Base-by-base conservation (phyloP, 1,284 basidiomycete genomes). In the Termitomyces sp. region DNA sequence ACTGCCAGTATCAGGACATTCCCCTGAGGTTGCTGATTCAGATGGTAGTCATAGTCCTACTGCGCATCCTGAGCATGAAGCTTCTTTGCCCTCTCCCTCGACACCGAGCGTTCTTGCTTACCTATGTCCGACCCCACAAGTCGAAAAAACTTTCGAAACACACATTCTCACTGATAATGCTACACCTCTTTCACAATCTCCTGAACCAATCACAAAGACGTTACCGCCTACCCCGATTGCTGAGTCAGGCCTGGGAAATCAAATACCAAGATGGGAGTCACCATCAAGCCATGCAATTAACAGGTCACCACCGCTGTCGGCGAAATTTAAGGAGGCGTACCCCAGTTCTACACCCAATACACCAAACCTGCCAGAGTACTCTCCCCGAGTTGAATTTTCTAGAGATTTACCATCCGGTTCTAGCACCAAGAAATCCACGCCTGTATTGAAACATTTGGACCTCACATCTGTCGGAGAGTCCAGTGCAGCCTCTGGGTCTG, bases 301-400 rank as follows among this genome's bases (percentile, higher is more conserved):
- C 9, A 46, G 21, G 1, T 16, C 21, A 16, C n/a, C 31, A 33
- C 19, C 19, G 9, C 6, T 33, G 11, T n/a, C 33, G 11, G 31
- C 45, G 1, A 35, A 46, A 42, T 16, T 11, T 1, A 16, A 11
- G n/a, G 8, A 28, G 9, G 21, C 10, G n/a, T 26, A 16, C 21
- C 6, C 19, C 10, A 26, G 33, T 16, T 31, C 45, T 16, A 1
- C 30, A 28, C 19, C n/a, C 18, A 41, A 19, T 37, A 34, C 37
- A 14, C 19, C 38, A 34, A 34, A 38, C 5, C 40, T 46, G 13
- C 50, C 50, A 30, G 16, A 35, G n/a, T 54, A 52, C 10, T 47
- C 53, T n/a, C 26, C 34, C 26, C 46, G 26, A 11, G 24, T 0
- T 46, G 28, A 14, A 24, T 21, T 18, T 5, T 11, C 19, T 3